phyloP scores from a whole-genome alignment of 192 early-diverging fungal genomes.

The Piromyces finnis region DNA sequence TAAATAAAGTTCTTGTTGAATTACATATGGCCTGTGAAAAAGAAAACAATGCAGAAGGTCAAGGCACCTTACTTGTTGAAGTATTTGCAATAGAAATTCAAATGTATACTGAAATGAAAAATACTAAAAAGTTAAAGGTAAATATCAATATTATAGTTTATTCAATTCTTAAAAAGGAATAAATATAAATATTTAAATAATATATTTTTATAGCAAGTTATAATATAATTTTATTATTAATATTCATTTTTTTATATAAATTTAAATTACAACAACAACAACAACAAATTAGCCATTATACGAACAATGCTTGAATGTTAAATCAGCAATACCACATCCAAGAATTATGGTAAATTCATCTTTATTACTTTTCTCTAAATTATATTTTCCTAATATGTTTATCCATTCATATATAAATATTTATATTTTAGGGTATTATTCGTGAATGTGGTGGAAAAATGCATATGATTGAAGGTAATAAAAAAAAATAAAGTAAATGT shows the following conservation, averaged over 20 bases:
- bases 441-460: conserved; percentile 95
- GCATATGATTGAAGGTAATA: conserved; percentile 81
- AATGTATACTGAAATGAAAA: conserved; percentile 81
- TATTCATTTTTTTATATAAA: too few relatives aligned
- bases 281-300: conserved; percentile 57
- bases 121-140: conserved; percentile 74
- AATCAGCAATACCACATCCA: conserved; percentile 89
- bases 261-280: too few relatives aligned
- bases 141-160: too few relatives aligned
- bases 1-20: conserved; percentile 43
- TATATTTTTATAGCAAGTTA: too few relatives aligned
- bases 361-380: too few relatives aligned
- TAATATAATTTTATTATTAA: too few relatives aligned
- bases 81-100: conserved; percentile 90
- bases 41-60: conserved; percentile 64
- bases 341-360: conserved; percentile 52
- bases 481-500: too few relatives aligned
- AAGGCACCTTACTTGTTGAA: conserved; percentile 84
- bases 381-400: too few relatives aligned
- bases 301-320: conserved; percentile 68
- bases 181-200: too few relatives aligned
- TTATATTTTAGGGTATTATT: conserved; percentile 66
- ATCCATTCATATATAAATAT: too few relatives aligned
- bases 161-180: too few relatives aligned
- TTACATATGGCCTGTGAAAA: conserved; percentile 57